Conservation (phyloP, 192 early-diverging fungal genomes). For the Phycomyces nitens region DNA sequence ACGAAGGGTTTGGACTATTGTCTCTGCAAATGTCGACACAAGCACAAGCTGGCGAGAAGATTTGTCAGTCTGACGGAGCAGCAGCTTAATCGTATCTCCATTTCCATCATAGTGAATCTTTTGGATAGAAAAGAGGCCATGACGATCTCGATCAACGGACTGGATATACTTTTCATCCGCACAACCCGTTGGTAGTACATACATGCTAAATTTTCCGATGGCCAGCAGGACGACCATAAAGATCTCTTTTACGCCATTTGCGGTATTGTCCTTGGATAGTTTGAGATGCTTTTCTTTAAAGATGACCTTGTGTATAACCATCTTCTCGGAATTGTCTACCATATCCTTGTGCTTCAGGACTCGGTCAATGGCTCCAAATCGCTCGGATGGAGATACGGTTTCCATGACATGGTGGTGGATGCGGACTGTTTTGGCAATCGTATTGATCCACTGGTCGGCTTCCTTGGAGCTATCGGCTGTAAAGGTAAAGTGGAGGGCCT, state of each 20-base stretch:
- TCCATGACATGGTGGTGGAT: conserved; percentile 6
- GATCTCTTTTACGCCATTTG: conserved; percentile 16
- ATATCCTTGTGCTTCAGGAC: conserved; percentile 24
- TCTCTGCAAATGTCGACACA: conserved; percentile 21
- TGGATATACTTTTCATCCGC: conserved; percentile 20
- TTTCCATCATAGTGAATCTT: conserved; percentile 9
- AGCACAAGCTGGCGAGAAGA: conserved; percentile 14
- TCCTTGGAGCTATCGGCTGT: conserved; percentile 14
- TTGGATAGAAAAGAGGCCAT: conserved; percentile 30
- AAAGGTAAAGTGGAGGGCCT: neutral
- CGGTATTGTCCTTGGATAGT: neutral
- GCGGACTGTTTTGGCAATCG: conserved; percentile 9
- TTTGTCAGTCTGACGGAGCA: conserved; percentile 8
- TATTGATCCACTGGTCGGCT: conserved; percentile 24
- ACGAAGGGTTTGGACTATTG: conserved; percentile 25
- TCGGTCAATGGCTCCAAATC: conserved; percentile 11
- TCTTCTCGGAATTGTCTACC: conserved; percentile 11
- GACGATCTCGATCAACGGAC: conserved; percentile 22
- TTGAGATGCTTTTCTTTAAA: conserved; percentile 18
- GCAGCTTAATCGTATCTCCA: conserved; percentile 29
- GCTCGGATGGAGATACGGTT: conserved; percentile 13
- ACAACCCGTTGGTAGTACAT: conserved; percentile 16
- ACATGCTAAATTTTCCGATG: conserved; percentile 31
- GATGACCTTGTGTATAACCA: conserved; percentile 25
- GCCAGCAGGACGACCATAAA: conserved; percentile 20